phyloP scores from a whole-genome alignment of 2,329 filamentous ascomycete species.

The Penicillium sp. region DNA sequence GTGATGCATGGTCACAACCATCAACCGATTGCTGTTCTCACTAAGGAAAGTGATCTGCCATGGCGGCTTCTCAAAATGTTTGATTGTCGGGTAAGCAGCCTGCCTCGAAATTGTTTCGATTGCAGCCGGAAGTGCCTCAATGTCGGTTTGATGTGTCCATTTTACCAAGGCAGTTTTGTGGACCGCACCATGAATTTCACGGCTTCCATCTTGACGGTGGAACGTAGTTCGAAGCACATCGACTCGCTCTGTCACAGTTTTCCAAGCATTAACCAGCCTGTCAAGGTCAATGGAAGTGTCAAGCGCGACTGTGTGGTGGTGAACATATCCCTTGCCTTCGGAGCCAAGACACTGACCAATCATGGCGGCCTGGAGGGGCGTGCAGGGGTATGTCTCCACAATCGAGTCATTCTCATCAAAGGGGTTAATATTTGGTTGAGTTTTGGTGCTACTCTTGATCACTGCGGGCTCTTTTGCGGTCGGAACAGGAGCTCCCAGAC shows the following conservation, averaged over 20 bases:
- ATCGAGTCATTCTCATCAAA: not conserved
- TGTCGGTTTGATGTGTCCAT: not conserved
- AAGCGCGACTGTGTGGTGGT: conserved; percentile 1
- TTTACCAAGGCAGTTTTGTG: not conserved
- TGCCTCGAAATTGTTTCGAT: not conserved
- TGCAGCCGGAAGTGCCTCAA: not conserved
- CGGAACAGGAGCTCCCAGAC: not conserved
- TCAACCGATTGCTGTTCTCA: not conserved
- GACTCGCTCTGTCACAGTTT: not conserved
- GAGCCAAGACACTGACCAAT: conserved; percentile 5
- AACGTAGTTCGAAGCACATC: conserved; percentile 9
- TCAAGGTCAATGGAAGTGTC: not conserved
- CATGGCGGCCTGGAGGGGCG: conserved; percentile 3
- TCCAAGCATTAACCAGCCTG: not conserved
- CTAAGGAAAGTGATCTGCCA: conserved; percentile 2
- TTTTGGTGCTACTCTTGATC: not conserved
- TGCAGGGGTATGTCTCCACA: conserved; percentile 1
- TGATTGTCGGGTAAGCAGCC: not conserved
- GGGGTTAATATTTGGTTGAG: not conserved
- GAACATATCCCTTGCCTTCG: conserved; percentile 3
- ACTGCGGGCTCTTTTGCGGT: not conserved
- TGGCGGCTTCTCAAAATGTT: not conserved
- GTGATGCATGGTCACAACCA: conserved; percentile 15
- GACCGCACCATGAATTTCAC: not conserved
- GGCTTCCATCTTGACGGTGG: not conserved